Conservation (phyloP, 352 stramenopile species). For the Pythium sp. region DNA sequence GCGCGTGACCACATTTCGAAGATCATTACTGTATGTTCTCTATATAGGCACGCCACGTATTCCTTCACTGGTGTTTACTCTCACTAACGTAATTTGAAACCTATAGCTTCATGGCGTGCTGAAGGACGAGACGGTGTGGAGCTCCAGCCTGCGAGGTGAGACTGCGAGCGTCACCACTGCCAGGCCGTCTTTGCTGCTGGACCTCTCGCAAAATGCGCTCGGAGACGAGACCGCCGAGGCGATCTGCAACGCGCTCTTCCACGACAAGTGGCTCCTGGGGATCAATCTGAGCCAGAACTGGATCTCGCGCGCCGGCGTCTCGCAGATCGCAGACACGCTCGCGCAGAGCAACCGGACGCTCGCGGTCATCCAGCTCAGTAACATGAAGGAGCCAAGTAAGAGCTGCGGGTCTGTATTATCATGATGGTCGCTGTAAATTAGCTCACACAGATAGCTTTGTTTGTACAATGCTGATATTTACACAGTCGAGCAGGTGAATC, state of each 20-base stretch:
- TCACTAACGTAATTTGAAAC: background rate
- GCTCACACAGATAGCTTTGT: background rate
- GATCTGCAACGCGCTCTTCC: conserved; percentile 50
- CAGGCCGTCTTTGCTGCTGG: conserved; percentile 31
- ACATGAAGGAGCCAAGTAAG: conserved; percentile 32
- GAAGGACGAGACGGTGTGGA: conserved; percentile 56
- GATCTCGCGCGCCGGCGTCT: conserved; percentile 29
- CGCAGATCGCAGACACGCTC: conserved; percentile 35
- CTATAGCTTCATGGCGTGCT: conserved; percentile 45
- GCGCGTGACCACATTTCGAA: conserved; percentile 51
- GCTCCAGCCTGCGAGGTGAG: conserved; percentile 46
- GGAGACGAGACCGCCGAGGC: conserved; percentile 35
- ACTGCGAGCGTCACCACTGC: background rate
- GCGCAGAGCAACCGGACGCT: conserved; percentile 43
- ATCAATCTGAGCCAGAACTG: conserved; percentile 46
- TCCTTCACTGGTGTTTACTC: background rate
- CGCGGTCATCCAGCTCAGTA: conserved; percentile 32
- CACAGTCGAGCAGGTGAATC: conserved; percentile 12
- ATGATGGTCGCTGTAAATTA: too few species aligned
- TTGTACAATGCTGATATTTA: background rate
- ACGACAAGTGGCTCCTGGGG: conserved; percentile 66
- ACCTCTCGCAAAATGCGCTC: conserved; percentile 47
- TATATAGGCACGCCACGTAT: background rate
- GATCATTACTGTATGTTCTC: conserved; percentile 41
- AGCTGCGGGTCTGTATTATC: too few species aligned